Evolutionary conservation across 345 rosid species (phyloP).

Genomic region (Hibiscus mutabilis): DNA sequence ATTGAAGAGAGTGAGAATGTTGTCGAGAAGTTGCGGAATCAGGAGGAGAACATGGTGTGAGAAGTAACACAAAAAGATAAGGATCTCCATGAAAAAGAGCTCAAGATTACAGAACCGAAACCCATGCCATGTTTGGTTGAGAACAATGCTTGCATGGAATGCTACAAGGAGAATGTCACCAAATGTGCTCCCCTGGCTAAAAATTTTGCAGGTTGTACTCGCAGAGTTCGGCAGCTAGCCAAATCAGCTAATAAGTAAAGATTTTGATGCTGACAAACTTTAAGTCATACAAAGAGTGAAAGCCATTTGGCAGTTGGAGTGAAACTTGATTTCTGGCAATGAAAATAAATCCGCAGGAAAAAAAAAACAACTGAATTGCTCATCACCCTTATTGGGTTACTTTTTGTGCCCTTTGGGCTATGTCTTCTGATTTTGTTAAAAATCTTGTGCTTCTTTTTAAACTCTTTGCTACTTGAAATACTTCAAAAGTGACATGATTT

Average conservation of each 20-base stretch:
- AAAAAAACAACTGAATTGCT: background rate
- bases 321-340: conserved; percentile 2
- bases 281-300: conserved; percentile 4
- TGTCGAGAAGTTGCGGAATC: conserved; percentile 61
- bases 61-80: conserved; percentile 79
- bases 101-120: conserved; percentile 76
- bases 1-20: conserved; percentile 69
- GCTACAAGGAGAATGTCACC: conserved; percentile 74
- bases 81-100: conserved; percentile 80
- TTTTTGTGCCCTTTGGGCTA: background rate
- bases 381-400: background rate
- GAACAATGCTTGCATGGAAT: conserved; percentile 60
- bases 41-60: conserved; percentile 55
- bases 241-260: conserved; percentile 22
- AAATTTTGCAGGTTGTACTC: conserved; percentile 68
- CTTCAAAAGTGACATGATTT: background rate
- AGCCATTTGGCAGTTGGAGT: background rate
- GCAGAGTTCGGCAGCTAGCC: conserved; percentile 50
- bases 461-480: too few species aligned
- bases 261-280: background rate
- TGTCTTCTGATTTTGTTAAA: conserved; percentile 2
- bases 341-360: conserved; percentile 6
- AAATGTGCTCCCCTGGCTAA: conserved; percentile 55
- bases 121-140: conserved; percentile 79
- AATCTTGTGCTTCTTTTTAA: background rate